Base-by-base conservation (phyloP, 257 asterid species). In the Solanum sparsipilum region DNA sequence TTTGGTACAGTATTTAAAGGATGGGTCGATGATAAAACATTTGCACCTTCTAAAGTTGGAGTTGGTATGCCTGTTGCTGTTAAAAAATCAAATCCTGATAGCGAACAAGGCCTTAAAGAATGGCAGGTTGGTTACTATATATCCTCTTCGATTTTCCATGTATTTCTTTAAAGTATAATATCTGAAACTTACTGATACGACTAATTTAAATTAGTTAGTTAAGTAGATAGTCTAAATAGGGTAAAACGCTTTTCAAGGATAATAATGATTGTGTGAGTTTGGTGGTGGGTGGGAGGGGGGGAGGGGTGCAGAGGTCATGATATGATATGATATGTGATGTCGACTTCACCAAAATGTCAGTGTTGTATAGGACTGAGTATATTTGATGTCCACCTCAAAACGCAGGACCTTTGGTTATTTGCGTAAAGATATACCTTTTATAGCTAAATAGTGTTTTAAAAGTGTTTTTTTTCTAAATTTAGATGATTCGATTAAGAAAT, bases 61-160 rank as follows among this genome's bases (percentile, higher is more conserved):
- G 84, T 90, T 31, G 98, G 99, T 36, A 94, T 97, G 21, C 94
- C 99, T 0, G 97, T 97, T 16, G 99, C 99, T 21, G 98, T 97
- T 6, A 97, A 97, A 86, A 97, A 92, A 86, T 97, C 99, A 1
- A 93, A 87, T 75, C 98, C 98, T 2, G 98, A 95, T 9, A 96
- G 99, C 60, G 94, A 92, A 72, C 99, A 97, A 88, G 99, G 99
- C 23, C 96, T 96, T 67, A 93, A 91, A 70, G 98, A 97, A 91
- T 97, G 99, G 99, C 98, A 94, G 98, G 99, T 32, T 86, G 0
- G 2, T 38, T 36, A 18, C 7, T 9, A 70, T 31, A 7, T 72
- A 2, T 2, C 21, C 25, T 5, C 10, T 32, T 84, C 18, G 20
- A 13, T 5, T 84, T 84, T 12, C 0, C 8, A 20, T 83, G 4